Base-by-base conservation (phyloP, 2,329 filamentous ascomycete species). In the Apiospora kogelbergensis region DNA sequence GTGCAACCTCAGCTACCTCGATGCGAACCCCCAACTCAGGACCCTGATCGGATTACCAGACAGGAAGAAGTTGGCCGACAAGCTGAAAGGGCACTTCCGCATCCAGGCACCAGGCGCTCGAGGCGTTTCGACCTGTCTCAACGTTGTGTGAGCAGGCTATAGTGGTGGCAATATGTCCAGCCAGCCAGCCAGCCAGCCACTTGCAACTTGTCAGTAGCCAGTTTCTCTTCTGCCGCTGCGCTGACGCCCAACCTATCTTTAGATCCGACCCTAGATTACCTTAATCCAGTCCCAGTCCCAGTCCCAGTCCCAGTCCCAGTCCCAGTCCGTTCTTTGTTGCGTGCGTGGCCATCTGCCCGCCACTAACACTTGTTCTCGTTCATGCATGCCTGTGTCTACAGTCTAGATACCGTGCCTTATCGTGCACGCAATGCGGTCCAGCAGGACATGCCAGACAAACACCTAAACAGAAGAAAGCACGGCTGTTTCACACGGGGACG, bases 401-500 rank as follows among this genome's bases (percentile, higher is more conserved):
- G n/a, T n/a, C n/a, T n/a, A n/a, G n/a, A n/a, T n/a, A n/a, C n/a
- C n/a, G n/a, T n/a, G n/a, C n/a, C n/a, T n/a, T n/a, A n/a, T n/a
- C n/a, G n/a, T n/a, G n/a, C n/a, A n/a, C n/a, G n/a, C 40, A 42
- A 42, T 15, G 40, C 40, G 13, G 40, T 42, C 40, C 40, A 15
- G 40, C 13, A 42, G 3, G 45, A 22, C 45, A 46, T 46, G n/a
- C n/a, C 48, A 3, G 26, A 17, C 26, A 57, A 57, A 26, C 48
- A 20, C 4, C n/a, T 11, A 22, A 46, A 22, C 45, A 46, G 24
- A 22, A 22, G 45, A n/a, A 46, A 53, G 46, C 24, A 53, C 30
- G 53, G 9, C 53, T 60, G 53, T 60, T 60, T 60, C 53, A 30
- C 53, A 60, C 53, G 17, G 63, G 63, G 63, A 65, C 63, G 63